These are phyloP conservation scores for Apiospora saccharicola DNA, from an alignment of 2,329 filamentous ascomycete species.

Conservation along the genomic window DNA sequence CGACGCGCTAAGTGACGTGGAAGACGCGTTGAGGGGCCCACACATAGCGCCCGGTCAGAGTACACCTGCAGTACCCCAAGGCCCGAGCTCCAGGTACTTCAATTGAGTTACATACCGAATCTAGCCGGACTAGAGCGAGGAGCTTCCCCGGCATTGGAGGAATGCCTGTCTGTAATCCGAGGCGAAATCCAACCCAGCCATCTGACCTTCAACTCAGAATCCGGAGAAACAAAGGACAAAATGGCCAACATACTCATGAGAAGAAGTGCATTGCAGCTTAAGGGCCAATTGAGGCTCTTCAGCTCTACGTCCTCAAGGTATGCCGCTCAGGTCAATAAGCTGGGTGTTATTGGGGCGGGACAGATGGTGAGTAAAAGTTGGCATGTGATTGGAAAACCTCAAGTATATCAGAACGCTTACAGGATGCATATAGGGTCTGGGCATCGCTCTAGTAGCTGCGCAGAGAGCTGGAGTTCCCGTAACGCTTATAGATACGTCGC, in stretches of 20 bases:
- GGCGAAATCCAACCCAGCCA: background rate
- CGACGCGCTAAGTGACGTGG: background rate
- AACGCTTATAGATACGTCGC: constrained; percentile 82
- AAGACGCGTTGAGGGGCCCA: constrained; percentile 5
- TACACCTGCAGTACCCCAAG: background rate
- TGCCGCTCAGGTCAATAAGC: constrained; percentile 79
- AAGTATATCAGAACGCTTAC: constrained; percentile 37
- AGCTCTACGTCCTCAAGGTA: constrained; percentile 51
- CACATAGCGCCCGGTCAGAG: background rate
- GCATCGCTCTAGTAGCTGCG: constrained; percentile 93
- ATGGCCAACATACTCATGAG: constrained; percentile 52
- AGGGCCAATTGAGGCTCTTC: constrained; percentile 18
- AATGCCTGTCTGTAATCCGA: background rate
- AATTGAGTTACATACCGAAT: constrained; percentile 20
- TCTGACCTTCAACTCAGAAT: constrained; percentile 3
- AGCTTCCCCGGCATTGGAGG: constrained; percentile 6
- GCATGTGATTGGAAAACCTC: constrained; percentile 45
- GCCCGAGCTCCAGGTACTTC: background rate
- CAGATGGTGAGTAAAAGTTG: constrained; percentile 77
- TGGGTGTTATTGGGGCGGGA: constrained; percentile 93
- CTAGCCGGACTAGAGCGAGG: constrained; percentile 26
- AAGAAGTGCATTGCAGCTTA: constrained; percentile 45
- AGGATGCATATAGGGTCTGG: constrained; percentile 72
- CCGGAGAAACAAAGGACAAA: constrained; percentile 26
- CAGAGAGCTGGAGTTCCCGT: constrained; percentile 85